These are phyloP conservation scores for Moesziomyces antarcticus DNA, from an alignment of 1,284 basidiomycete species.

Conservation along the genomic window DNA sequence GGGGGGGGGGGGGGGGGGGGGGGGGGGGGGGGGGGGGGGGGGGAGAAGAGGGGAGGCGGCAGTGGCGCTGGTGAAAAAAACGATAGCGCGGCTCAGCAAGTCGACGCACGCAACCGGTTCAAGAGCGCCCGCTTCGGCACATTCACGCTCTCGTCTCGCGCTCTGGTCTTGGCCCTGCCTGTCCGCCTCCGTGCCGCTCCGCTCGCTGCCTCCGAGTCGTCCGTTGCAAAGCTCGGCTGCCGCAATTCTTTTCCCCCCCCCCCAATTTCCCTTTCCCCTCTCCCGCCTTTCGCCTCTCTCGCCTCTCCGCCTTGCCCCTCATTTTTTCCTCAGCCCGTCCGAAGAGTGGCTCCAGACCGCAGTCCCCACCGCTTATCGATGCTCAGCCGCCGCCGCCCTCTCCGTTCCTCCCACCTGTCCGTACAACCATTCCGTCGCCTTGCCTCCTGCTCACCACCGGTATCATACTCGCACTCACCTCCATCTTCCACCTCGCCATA, in stretches of 20 bases:
- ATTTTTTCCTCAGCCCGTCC: conserved; percentile 1
- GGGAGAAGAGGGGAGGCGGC: too few species aligned
- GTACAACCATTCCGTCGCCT: not conserved
- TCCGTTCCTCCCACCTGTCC: conserved; percentile 1
- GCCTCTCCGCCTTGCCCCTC: not conserved
- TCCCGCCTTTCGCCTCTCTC: not conserved
- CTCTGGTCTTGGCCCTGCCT: not conserved
- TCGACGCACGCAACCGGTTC: too few species aligned
- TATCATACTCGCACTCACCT: not conserved
- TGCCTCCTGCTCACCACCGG: not conserved
- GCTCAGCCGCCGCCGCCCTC: conserved; percentile 5
- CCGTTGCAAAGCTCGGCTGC: not conserved
- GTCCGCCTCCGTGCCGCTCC: not conserved
- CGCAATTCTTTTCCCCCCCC: not conserved
- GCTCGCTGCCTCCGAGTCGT: not conserved
- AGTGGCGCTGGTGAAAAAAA: too few species aligned
- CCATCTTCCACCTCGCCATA: not conserved
- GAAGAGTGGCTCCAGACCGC: conserved; percentile 28
- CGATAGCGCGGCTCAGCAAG: too few species aligned
- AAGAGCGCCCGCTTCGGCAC: too few species aligned
- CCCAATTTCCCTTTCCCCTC: not conserved
- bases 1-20: too few species aligned
- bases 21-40: too few species aligned
- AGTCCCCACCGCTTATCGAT: conserved; percentile 46
- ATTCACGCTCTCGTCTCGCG: too few species aligned